Evolutionary conservation across 2,329 filamentous ascomycete species (phyloP).

Genomic region (Diaporthe aspalathi): DNA sequence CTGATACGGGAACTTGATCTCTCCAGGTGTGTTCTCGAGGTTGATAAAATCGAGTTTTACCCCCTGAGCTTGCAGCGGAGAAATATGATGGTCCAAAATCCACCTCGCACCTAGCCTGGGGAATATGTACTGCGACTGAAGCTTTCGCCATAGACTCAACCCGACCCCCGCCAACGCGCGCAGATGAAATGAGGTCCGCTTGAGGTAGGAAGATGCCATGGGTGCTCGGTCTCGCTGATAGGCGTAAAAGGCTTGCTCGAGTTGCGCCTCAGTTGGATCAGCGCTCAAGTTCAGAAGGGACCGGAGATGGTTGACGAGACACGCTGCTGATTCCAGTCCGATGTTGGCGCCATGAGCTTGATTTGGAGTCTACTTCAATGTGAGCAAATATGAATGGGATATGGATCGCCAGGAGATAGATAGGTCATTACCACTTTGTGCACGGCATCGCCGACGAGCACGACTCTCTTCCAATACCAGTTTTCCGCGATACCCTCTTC

Average conservation of each 20-base stretch:
- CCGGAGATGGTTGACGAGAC: slow-evolving; percentile 2
- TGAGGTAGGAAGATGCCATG: neutral
- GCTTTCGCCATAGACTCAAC: neutral
- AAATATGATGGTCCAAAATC: neutral
- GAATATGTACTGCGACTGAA: neutral
- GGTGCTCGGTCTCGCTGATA: slow-evolving; percentile 1
- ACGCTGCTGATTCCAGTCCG: slow-evolving; percentile 7
- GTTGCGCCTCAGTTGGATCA: neutral
- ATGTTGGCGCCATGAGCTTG: slow-evolving; percentile 17
- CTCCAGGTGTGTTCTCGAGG: neutral
- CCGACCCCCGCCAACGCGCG: neutral
- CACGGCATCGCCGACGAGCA: slow-evolving; percentile 1
- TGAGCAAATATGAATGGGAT: neutral
- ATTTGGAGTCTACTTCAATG: neutral
- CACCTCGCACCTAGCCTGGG: neutral
- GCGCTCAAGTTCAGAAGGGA: neutral
- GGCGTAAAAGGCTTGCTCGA: neutral
- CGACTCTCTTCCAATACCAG: slow-evolving; percentile 8
- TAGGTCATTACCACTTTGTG: slow-evolving; percentile 6
- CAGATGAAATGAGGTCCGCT: slow-evolving; percentile 2
- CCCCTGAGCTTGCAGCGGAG: neutral
- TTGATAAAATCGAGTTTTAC: neutral
- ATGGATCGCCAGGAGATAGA: neutral
- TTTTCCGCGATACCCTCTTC: slow-evolving; percentile 1
- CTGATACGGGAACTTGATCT: neutral